phyloP scores from a whole-genome alignment of 164 flowering plant genomes.

The Stephania japonica region DNA sequence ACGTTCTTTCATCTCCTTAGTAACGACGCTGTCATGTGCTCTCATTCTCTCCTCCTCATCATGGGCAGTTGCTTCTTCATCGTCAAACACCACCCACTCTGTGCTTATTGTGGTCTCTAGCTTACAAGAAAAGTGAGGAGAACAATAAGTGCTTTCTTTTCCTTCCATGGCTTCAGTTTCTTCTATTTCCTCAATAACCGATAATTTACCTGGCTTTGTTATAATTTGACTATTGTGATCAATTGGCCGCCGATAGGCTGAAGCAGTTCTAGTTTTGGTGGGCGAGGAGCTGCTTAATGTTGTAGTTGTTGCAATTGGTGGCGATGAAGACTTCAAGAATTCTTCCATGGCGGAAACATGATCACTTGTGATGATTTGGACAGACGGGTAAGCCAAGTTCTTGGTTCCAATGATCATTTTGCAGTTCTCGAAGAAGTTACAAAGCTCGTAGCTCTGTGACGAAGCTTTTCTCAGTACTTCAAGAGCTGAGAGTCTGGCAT shows the following conservation, averaged over 20 bases:
- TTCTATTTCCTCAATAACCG: background rate
- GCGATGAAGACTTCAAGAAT: constrained; percentile 14
- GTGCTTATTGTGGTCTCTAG: constrained; percentile 47
- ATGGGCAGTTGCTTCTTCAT: constrained; percentile 14
- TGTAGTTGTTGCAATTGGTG: background rate
- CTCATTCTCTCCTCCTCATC: background rate
- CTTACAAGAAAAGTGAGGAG: constrained; percentile 21
- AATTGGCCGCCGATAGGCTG: background rate
- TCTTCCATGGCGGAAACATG: constrained; percentile 33
- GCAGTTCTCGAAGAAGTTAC: constrained; percentile 46
- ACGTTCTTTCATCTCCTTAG: background rate
- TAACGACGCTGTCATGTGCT: background rate
- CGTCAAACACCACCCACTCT: constrained; percentile 49
- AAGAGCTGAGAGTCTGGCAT: constrained; percentile 40
- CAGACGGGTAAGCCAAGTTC: constrained; percentile 51
- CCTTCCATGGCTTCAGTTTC: background rate
- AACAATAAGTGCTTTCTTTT: background rate
- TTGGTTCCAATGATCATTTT: constrained; percentile 35
- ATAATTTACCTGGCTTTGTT: constrained; percentile 1
- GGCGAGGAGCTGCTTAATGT: background rate
- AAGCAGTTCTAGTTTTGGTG: background rate
- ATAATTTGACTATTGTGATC: background rate
- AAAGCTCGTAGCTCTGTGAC: constrained; percentile 45
- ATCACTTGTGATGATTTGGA: constrained; percentile 33
- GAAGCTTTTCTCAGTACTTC: constrained; percentile 55